Conservation (phyloP, 306 rosid species). For the Vicia villosa region DNA sequence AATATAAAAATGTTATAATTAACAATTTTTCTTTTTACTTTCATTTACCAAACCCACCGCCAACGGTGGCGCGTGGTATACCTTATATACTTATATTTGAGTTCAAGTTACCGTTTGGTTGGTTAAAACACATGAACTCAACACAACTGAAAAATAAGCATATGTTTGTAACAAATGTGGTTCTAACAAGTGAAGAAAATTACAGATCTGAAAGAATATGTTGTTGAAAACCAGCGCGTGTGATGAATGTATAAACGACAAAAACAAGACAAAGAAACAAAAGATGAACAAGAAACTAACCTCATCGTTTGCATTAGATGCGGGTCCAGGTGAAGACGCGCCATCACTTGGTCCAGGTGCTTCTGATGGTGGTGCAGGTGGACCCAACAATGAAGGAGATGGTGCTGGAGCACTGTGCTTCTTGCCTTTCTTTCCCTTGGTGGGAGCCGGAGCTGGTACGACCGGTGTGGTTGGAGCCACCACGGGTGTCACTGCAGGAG, state of each 20-base stretch:
- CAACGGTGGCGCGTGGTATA: constrained; percentile 47
- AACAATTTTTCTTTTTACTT: no score
- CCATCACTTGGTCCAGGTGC: constrained; percentile 66
- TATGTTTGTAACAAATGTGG: no score
- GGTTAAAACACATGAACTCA: constrained; percentile 5
- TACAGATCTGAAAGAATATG: constrained; percentile 61
- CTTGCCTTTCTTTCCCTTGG: constrained; percentile 50
- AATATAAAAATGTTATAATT: no score
- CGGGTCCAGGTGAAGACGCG: constrained; percentile 58
- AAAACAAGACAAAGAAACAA: background rate
- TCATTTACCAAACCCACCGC: background rate
- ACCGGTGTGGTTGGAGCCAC: constrained; percentile 39
- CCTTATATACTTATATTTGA: background rate
- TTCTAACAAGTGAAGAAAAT: background rate
- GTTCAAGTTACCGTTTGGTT: constrained; percentile 11
- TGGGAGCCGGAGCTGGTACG: constrained; percentile 66
- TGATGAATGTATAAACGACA: background rate
- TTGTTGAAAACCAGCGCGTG: constrained; percentile 24
- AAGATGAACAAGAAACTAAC: constrained; percentile 31
- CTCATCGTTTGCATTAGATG: constrained; percentile 53
- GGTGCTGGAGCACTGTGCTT: constrained; percentile 67
- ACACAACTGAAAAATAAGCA: background rate
- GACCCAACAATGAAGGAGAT: constrained; percentile 41
- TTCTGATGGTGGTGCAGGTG: constrained; percentile 74
- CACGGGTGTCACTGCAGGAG: constrained; percentile 43